phyloP scores from a whole-genome alignment of 371 early-diverging fungal species.

The Parasitella parasitica region DNA sequence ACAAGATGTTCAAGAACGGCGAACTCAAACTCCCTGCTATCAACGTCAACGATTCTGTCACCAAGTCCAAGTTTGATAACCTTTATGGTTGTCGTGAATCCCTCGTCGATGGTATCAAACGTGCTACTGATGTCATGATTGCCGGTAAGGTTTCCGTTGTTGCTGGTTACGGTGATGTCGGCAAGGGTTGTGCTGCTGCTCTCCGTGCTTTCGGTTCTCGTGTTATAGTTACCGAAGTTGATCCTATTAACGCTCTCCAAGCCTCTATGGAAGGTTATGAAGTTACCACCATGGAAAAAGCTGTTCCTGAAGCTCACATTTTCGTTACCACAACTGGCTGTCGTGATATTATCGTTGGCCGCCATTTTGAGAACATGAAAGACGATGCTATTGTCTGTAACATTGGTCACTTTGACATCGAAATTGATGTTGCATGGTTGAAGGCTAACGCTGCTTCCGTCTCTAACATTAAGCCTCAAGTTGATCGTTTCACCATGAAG shows the following conservation, averaged over 20 bases:
- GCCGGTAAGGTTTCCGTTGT: conserved; percentile 99
- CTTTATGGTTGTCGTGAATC: conserved; percentile 99
- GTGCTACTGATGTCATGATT: conserved; percentile 99
- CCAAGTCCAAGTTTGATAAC: conserved; percentile 99
- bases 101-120: conserved; percentile 99
- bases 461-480: conserved; percentile 98
- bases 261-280: conserved; percentile 99
- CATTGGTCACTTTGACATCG: conserved; percentile 99
- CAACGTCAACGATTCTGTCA: conserved; percentile 99
- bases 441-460: conserved; percentile 88
- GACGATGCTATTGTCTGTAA: conserved; percentile 99
- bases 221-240: conserved; percentile 97
- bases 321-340: conserved; percentile 99
- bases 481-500: conserved; percentile 95
- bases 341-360: conserved; percentile 96
- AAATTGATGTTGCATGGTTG: conserved; percentile 99
- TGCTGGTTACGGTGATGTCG: conserved; percentile 99
- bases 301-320: conserved; percentile 90
- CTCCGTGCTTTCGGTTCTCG: conserved; percentile 98
- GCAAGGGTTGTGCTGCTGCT: conserved; percentile 99
- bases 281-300: conserved; percentile 98
- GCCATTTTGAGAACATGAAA: conserved; percentile 92
- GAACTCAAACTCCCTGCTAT: conserved; percentile 97
- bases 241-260: conserved; percentile 99
- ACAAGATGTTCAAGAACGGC: conserved; percentile 95